phyloP scores from a whole-genome alignment of 2,329 filamentous ascomycete genomes.

The Thelonectria blattea region DNA sequence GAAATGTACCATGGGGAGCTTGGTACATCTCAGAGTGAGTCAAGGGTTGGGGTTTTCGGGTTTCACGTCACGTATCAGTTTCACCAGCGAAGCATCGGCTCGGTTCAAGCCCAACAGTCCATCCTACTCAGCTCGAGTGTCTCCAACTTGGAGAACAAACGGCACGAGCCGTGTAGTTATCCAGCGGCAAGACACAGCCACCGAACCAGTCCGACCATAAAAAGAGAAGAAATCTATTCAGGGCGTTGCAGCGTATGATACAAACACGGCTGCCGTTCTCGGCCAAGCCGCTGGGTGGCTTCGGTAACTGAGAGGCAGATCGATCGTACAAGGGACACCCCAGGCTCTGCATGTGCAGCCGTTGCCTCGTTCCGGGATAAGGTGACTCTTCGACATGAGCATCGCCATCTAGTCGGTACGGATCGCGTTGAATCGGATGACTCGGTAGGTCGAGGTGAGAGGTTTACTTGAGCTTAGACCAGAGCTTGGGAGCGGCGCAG shows the following conservation, averaged over 20 bases:
- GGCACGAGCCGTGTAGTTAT: neutral
- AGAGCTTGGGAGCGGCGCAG: slow-evolving; percentile 97
- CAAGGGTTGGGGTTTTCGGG: slow-evolving; percentile 55
- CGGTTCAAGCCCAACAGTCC: neutral
- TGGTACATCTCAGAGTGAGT: slow-evolving; percentile 83
- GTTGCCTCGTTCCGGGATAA: slow-evolving; percentile 34
- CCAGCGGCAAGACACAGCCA: neutral
- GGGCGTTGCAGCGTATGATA: slow-evolving; percentile 42
- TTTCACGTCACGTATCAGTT: neutral
- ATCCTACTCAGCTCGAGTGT: neutral
- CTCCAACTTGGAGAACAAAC: neutral
- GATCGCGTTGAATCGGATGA: slow-evolving; percentile 28
- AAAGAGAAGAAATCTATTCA: slow-evolving; percentile 40
- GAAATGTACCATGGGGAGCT: slow-evolving; percentile 72
- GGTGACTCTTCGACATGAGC: slow-evolving; percentile 34
- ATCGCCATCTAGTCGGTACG: slow-evolving; percentile 33
- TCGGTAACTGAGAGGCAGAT: slow-evolving; percentile 31
- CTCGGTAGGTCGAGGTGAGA: slow-evolving; percentile 16
- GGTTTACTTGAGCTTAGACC: slow-evolving; percentile 87
- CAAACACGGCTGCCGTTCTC: slow-evolving; percentile 35
- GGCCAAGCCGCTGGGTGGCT: slow-evolving; percentile 24
- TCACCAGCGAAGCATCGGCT: neutral
- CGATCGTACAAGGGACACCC: slow-evolving; percentile 35
- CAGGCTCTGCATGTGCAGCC: slow-evolving; percentile 17
- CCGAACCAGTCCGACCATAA: slow-evolving; percentile 7